Evolutionary conservation across 345 rosid species (phyloP), one percentile per base, ranked within the genome.

Genomic region (Populus pruinosa): DNA sequence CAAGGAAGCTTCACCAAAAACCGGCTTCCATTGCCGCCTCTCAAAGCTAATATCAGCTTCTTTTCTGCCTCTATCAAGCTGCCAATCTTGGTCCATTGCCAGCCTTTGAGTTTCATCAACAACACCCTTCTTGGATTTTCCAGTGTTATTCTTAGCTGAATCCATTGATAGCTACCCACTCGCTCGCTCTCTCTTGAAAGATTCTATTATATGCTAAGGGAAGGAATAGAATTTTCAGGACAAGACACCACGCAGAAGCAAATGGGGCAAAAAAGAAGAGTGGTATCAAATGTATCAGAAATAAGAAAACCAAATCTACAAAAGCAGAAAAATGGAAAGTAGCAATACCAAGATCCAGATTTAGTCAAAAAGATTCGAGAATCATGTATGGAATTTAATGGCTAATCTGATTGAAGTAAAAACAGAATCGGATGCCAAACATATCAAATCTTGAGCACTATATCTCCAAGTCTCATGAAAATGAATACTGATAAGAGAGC

Each of bases 1-100:
- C 84, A 78, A 25, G 73, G 90, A 87, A 82, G 90, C 87, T 79
- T 86, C 92, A 77, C 85, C 87, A 41, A 87, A 83, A 83, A 84
- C 84, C 9, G 87, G 86, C 83, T 80, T 87, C 91, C 93, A 79
- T 80, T 82, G 87, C 56, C 69, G 85, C 81, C 79, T 88, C 80
- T 87, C 86, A 33, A 80, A 65, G 76, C 47, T 27, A 75, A 80
- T 18, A 49, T 50, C 56, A 49, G 76, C 72, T 63, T 61, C 78
- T 31, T 67, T 27, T 67, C 74, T 82, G 25, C 90, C 88, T 77
- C 75, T 90, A 11, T 71, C 87, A 83, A 80, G 77, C 78, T 84
- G 85, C 85, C 87, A 81, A 56, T 82, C 87, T 73, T 72, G 81
- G 38, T 69, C 78, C 67, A 61, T 67, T 39, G 43, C 72, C 86